These are phyloP conservation scores for Trametes gibbosa DNA, from an alignment of 768 basidiomycete genomes.

Conservation along the genomic window DNA sequence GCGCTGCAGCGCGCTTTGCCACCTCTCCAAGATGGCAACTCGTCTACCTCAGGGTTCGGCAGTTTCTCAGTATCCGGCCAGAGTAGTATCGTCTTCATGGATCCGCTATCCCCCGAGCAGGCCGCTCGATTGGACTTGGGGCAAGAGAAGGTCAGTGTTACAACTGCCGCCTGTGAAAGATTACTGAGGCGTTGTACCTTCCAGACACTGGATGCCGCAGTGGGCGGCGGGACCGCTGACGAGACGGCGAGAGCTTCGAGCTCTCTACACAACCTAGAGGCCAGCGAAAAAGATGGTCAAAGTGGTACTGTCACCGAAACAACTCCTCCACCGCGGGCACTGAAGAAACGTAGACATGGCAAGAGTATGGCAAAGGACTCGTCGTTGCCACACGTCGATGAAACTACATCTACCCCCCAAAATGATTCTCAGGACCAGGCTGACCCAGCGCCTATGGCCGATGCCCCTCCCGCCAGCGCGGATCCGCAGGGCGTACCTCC, in stretches of 20 bases:
- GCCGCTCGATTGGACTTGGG: background rate
- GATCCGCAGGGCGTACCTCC: background rate
- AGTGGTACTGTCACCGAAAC: background rate
- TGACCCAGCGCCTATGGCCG: too few species aligned
- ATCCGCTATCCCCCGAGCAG: conserved; percentile 17
- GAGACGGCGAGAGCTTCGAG: background rate
- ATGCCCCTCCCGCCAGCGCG: background rate
- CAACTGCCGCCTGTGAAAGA: background rate
- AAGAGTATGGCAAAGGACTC: conserved; percentile 5
- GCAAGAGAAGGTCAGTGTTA: background rate
- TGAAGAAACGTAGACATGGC: conserved; percentile 4
- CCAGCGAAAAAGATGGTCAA: background rate
- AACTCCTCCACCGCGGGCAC: background rate
- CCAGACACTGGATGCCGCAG: background rate
- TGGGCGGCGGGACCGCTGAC: too few species aligned
- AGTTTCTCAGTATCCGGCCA: background rate
- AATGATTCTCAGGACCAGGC: too few species aligned
- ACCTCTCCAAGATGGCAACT: background rate
- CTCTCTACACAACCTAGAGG: too few species aligned
- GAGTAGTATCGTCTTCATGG: conserved; percentile 19
- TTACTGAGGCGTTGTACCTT: too few species aligned
- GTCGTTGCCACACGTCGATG: background rate
- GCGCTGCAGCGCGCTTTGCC: background rate
- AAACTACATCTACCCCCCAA: background rate
- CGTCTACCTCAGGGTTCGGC: background rate